phyloP scores from a whole-genome alignment of 1,284 basidiomycete genomes.

The Ceratobasidium sp. region DNA sequence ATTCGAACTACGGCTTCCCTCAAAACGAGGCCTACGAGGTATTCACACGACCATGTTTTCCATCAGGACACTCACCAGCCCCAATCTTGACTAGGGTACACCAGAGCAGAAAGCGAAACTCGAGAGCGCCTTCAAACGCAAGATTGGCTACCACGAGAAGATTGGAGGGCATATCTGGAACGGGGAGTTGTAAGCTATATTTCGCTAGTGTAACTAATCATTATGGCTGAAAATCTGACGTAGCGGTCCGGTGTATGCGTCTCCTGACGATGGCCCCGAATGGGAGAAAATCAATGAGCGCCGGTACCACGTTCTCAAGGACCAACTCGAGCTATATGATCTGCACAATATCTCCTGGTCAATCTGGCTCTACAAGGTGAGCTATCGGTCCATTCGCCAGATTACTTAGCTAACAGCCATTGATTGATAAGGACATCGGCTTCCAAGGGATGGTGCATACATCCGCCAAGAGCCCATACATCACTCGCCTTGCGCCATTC shows the following conservation, averaged over 20 bases:
- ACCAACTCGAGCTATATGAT: conserved; percentile 60
- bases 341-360: conserved; percentile 56
- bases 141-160: conserved; percentile 54
- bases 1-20: conserved; percentile 60
- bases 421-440: conserved; percentile 55
- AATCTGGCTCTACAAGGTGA: conserved; percentile 61
- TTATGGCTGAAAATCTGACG: background rate
- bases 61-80: background rate
- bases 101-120: conserved; percentile 55
- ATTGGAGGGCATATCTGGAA: conserved; percentile 54
- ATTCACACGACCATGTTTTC: background rate
- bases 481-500: conserved; percentile 52
- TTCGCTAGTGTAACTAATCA: background rate
- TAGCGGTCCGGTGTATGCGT: conserved; percentile 52
- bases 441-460: conserved; percentile 58
- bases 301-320: conserved; percentile 58
- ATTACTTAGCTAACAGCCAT: background rate
- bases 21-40: conserved; percentile 55
- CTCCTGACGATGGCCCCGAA: conserved; percentile 53
- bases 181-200: conserved; percentile 58
- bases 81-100: conserved; percentile 36
- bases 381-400: background rate
- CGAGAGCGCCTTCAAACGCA: conserved; percentile 52
- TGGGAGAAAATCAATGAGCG: conserved; percentile 60
- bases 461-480: conserved; percentile 54